Conservation (phyloP, 805 yeast genomes). For the Candida arabinofermentans region DNA sequence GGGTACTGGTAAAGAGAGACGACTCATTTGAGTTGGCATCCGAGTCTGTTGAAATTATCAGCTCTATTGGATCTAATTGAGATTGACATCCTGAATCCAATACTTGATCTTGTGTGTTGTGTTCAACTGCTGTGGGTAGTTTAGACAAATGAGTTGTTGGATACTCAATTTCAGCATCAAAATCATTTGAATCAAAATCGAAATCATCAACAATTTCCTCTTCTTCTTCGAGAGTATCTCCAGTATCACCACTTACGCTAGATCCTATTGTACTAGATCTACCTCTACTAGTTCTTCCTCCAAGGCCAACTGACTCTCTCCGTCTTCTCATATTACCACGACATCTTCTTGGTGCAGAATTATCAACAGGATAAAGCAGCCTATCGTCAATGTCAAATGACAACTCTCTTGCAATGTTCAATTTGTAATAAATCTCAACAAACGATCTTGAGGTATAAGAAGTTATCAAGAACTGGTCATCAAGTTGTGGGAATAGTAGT, state of each 20-base stretch:
- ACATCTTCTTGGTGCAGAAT: conserved; percentile 28
- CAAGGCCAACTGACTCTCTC: neutral
- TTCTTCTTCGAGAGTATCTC: neutral
- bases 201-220: too few relatives aligned
- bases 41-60: too few relatives aligned
- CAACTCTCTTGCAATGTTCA: conserved; percentile 30
- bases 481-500: conserved; percentile 21
- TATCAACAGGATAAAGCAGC: conserved; percentile 22
- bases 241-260: neutral
- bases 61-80: too few relatives aligned
- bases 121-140: too few relatives aligned
- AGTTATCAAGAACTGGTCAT: conserved; percentile 24
- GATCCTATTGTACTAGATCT: neutral
- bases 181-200: too few relatives aligned
- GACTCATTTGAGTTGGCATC: too few relatives aligned
- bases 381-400: conserved; percentile 30
- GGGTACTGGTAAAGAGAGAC: too few relatives aligned
- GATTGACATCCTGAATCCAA: too few relatives aligned
- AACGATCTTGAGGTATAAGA: conserved; percentile 27
- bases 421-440: conserved; percentile 27
- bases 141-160: too few relatives aligned
- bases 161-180: too few relatives aligned
- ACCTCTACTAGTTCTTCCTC: neutral
- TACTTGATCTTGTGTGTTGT: too few relatives aligned
- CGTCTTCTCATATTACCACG: conserved; percentile 3